phyloP scores from a whole-genome alignment of 179 eudicot species.

The Carnegiea gigantea region DNA sequence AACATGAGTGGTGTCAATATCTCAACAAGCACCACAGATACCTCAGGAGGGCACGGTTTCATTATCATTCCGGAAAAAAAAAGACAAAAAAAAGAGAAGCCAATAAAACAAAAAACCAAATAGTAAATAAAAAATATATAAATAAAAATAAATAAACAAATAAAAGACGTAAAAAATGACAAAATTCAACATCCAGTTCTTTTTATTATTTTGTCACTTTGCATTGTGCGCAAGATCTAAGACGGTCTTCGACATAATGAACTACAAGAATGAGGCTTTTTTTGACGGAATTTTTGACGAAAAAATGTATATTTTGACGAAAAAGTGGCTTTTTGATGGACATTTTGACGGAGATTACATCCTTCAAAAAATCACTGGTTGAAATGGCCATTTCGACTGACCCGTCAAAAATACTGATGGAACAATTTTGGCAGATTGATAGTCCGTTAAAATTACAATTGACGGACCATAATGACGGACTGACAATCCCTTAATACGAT shows the following conservation, averaged over 20 bases:
- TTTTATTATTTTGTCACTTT: constrained; percentile 21
- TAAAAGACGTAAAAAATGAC: constrained; percentile 1
- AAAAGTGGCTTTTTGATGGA: too few species aligned
- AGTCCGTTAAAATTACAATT: too few species aligned
- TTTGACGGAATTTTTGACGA: too few species aligned
- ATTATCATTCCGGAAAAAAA: background rate
- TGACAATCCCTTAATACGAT: too few species aligned
- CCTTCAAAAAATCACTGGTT: too few species aligned
- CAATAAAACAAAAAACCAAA: background rate
- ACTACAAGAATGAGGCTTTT: too few species aligned
- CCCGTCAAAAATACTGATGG: too few species aligned
- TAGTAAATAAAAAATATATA: background rate
- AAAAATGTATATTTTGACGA: too few species aligned
- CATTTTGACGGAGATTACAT: too few species aligned
- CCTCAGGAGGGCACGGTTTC: background rate
- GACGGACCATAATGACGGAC: too few species aligned
- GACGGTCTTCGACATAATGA: constrained; percentile 23
- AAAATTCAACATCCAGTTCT: background rate
- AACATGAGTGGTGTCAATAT: background rate
- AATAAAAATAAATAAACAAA: background rate
- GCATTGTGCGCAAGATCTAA: constrained; percentile 17
- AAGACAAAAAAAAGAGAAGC: background rate
- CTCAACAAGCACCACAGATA: background rate
- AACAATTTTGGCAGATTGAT: too few species aligned
- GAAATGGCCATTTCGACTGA: too few species aligned